Percentiles rank a stretch among this genome's conserved stretches.
Evolutionary conservation across 2,329 filamentous ascomycete genomes (phyloP).

Genomic region (Aspergillus sp.): DNA sequence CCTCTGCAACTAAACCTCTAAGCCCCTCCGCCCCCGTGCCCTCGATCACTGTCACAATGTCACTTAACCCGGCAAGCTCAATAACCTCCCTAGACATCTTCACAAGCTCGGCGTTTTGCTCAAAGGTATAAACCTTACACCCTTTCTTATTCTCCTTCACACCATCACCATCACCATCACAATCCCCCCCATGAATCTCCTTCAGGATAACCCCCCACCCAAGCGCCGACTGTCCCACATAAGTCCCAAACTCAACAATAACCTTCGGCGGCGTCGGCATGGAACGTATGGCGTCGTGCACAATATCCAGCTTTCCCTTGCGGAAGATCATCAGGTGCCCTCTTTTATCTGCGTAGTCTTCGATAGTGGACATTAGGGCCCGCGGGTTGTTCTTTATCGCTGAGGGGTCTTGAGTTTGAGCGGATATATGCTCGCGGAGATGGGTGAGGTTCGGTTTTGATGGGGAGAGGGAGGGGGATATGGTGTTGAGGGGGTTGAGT

Average conservation of each 20-base stretch:
- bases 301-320: not conserved
- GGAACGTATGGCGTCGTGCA: not conserved
- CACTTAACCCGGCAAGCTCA: not conserved
- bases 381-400: not conserved
- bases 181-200: constrained; percentile 20
- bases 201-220: constrained; percentile 28
- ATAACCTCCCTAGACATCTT: not conserved
- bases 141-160: not conserved
- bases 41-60: not conserved
- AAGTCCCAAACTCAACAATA: constrained; percentile 37
- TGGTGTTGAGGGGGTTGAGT: too few species aligned
- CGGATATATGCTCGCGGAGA: too few species aligned
- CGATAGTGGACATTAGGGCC: not conserved
- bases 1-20: not conserved
- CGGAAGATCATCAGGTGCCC: not conserved
- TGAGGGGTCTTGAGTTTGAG: too few species aligned
- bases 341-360: not conserved
- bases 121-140: not conserved
- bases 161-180: too few species aligned
- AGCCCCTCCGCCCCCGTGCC: not conserved
- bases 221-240: constrained; percentile 38
- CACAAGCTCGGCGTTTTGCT: not conserved
- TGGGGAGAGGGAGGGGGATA: too few species aligned
- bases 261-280: not conserved
- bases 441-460: too few species aligned